Evolutionary conservation across 441 rosid genomes (phyloP), one percentile per base, ranked within the genome.

Genomic region (Gossypium trilobum): DNA sequence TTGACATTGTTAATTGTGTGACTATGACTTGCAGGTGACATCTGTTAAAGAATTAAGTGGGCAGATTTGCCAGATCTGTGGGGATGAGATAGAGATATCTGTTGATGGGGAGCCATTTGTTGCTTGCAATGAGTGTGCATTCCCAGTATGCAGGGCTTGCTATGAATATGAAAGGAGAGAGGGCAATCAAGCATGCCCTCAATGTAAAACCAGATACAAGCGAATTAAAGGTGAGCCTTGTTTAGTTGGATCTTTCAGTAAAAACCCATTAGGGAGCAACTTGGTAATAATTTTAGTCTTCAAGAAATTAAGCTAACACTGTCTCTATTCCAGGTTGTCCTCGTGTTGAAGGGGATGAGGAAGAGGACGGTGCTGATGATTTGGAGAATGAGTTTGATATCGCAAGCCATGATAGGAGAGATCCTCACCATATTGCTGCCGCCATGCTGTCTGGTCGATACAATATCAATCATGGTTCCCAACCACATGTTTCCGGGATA

Each of bases 121-220:
- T 82, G 97, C 92, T 61, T 91, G 97, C 83, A 87, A 91, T 69
- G 97, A 91, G 81, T 91, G 95, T 81, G 97, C 94, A 52, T 91
- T 91, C 83, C 94, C 97, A 13, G 90, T 91, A 16, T 91, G 97
- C 69, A 81, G 92, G 74, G 78, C 82, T 76, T 91, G 97, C 79
- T 91, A 89, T 68, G 94, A 89, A 73, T 89, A 89, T 44, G 97
- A 91, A 78, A 85, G 97, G 83, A 82, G 92, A 79, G 97, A 91
- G 73, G 97, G 97, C 23, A 87, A 81, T 77, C 91, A 87, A 75
- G 88, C 89, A 17, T 91, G 97, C 77, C 94, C 97, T 63, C 97
- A 89, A 68, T 91, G 97, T 82, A 88, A 87, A 87, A 89, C 94
- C 72, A 75, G 91, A 81, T 91, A 81, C 78, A 89, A 87, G 81